phyloP scores from a whole-genome alignment of 306 rosid genomes.

The Ormosia emarginata region DNA sequence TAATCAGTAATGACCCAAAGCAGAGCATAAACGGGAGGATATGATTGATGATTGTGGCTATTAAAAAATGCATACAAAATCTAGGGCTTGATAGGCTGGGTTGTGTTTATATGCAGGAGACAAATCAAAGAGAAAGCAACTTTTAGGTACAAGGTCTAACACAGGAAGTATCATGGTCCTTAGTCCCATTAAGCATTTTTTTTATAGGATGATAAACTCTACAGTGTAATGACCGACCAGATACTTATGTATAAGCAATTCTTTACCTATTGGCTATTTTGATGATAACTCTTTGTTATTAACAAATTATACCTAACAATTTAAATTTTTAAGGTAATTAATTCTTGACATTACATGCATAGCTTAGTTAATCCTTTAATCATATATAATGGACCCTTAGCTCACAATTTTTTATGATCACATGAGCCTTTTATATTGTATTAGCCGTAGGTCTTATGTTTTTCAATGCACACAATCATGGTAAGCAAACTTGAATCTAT shows the following conservation, averaged over 20 bases:
- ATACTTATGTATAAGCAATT: background rate
- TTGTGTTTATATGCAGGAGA: conserved; percentile 50
- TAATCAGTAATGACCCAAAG: conserved; percentile 36
- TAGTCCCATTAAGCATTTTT: background rate
- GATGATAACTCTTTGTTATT: background rate
- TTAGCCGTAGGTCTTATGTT: background rate
- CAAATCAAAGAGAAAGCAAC: conserved; percentile 35
- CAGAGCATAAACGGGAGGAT: conserved; percentile 10
- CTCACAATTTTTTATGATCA: background rate
- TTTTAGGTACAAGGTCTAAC: conserved; percentile 29
- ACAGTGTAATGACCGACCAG: background rate
- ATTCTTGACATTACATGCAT: background rate
- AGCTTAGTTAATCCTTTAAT: background rate
- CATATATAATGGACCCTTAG: background rate
- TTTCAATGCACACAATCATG: background rate
- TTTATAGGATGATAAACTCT: background rate
- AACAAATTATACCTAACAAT: background rate
- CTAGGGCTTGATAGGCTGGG: conserved; percentile 38
- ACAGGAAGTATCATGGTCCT: background rate
- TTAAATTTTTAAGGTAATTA: background rate
- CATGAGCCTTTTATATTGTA: background rate
- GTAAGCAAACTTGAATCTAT: background rate
- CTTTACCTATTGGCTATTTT: background rate
- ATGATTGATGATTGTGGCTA: conserved; percentile 32
- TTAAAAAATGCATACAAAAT: conserved; percentile 31